Evolutionary conservation across 2,329 filamentous ascomycete species (phyloP), one percentile per base, ranked within the genome.

Genomic region (Colletotrichum sp.): DNA sequence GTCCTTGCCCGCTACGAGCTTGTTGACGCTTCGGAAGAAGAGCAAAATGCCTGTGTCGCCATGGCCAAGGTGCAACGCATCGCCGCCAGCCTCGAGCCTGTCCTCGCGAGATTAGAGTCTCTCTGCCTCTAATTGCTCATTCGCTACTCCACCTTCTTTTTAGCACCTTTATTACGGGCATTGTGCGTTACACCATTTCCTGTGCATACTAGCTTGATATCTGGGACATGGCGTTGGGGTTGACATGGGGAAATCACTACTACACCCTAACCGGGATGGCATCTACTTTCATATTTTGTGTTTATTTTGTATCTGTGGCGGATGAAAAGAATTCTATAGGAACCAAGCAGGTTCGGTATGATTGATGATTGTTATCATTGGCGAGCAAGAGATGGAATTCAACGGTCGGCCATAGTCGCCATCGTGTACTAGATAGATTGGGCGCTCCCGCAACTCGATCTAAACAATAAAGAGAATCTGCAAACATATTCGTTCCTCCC

Each of bases 1-100:
- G 85, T 89, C 4, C 86, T 92, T 64, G 86, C 90, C 16, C 89
- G 90, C 65, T 92, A 91, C 80, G 91, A 94, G 78, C 88, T 96
- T n/a, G 86, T 94, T 34, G 90, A 94, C 71, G 87, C 86, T 30
- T 86, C 88, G 2, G 86, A 90, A 75, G 88, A 90, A 69, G 88
- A 89, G 67, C 82, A 82, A 10, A 80, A 83, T 30, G 87, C 88
- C 32, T 82, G 82, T 10, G 78, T 88, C 24, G 86, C 89, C 52
- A 86, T 90, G 83, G 87, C 85, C 65, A 86, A 89, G 32, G 86
- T 91, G 65, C 86, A 89, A 80, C 87, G 86, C 77, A 86, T 92
- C 74, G 86, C 86, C 28, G 85, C 83, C 15, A 84, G 81, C 65
- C 77, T 88, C 5, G 82, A 86, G 59, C 79, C 81, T 6, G 82